Base-by-base conservation (phyloP, 345 rosid species). In the Erucastrum elatum region DNA sequence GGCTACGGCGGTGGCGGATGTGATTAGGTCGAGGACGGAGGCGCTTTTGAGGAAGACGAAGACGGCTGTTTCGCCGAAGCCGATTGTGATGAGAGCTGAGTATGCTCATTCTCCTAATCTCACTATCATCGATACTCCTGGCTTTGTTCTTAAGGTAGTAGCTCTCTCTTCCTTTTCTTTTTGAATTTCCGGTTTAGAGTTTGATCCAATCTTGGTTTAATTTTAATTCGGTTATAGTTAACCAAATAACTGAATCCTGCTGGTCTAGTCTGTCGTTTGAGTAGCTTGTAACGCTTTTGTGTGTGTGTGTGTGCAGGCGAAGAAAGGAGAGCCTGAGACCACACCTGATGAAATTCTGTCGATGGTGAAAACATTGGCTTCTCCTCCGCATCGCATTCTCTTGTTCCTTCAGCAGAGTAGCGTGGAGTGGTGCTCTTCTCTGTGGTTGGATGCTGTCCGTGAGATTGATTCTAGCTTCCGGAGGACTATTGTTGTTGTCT, bases 1-100 rank as follows among this genome's bases (percentile, higher is more conserved):
- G 12, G 88, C 92, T 8, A 78, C 91, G 21, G 77, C 89, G 8
- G 85, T 95, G 64, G 98, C 98, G 0, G 98, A 93, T 81, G 87
- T 91, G 4, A 89, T 95, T 73, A 88, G 85, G 79, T 88, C 92
- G 6, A 86, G 98, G 74, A 95, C 98, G 0, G 97, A 90, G 58
- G 68, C 87, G 5, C 87, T 95, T 65, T 58, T 93, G 82, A 93
- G 81, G 84, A 88, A 75, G 85, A 86, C 90, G 4, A 90, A 93
- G 81, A 80, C 89, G 1, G 90, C 98, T n/a, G 99, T 95, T 46
- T 93, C 97, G 78, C 74, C 99, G 0, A 89, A 93, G 86, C 98
- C 98, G 10, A 90, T 91, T 82, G 97, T 95, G 76, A 90, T 95
- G 97, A 91, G 98, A 86, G 93, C 99, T 55, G 99, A 95, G 64